These are phyloP conservation scores for Aureobasidium leucospermi DNA, from an alignment of 2,329 filamentous ascomycete species.

Conservation along the genomic window DNA sequence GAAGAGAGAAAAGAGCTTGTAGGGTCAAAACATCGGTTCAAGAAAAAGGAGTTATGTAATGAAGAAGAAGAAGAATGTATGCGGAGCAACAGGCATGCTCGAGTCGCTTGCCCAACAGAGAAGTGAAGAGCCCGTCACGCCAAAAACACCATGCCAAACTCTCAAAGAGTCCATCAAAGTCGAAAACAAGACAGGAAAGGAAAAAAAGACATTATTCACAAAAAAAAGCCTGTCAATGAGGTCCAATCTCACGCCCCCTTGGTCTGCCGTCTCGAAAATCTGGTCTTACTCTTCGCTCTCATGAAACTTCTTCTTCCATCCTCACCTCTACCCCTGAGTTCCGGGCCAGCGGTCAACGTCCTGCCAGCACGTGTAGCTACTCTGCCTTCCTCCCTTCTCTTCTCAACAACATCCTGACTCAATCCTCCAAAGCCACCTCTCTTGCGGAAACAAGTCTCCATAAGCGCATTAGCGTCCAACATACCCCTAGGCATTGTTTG, in stretches of 20 bases:
- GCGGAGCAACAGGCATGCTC: too few species aligned
- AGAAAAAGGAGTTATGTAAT: too few species aligned
- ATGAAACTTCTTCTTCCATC: slow-evolving; percentile 13
- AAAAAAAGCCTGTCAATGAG: background rate
- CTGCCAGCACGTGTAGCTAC: slow-evolving; percentile 19
- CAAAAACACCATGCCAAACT: background rate
- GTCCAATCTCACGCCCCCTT: background rate
- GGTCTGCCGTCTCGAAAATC: slow-evolving; percentile 8
- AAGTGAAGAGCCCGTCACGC: too few species aligned
- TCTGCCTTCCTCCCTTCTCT: slow-evolving; percentile 59
- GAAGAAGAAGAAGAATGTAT: too few species aligned
- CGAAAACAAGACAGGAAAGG: background rate
- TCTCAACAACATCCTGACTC: slow-evolving; percentile 74
- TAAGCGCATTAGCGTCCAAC: slow-evolving; percentile 71
- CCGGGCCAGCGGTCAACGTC: background rate
- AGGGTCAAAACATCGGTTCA: too few species aligned
- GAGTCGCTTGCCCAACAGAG: too few species aligned
- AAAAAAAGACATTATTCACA: background rate
- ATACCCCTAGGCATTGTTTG: slow-evolving; percentile 76
- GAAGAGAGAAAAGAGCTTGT: too few species aligned
- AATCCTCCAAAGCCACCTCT: slow-evolving; percentile 69
- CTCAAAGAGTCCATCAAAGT: background rate
- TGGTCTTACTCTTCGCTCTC: slow-evolving; percentile 13
- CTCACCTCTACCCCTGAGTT: background rate
- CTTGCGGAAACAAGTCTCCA: slow-evolving; percentile 71